A percentile compares a stretch with the other conserved stretches of the same genome.
Evolutionary conservation across 2,329 filamentous ascomycete species (phyloP).

Genomic region (Cephalotrichum gorgonifer): DNA sequence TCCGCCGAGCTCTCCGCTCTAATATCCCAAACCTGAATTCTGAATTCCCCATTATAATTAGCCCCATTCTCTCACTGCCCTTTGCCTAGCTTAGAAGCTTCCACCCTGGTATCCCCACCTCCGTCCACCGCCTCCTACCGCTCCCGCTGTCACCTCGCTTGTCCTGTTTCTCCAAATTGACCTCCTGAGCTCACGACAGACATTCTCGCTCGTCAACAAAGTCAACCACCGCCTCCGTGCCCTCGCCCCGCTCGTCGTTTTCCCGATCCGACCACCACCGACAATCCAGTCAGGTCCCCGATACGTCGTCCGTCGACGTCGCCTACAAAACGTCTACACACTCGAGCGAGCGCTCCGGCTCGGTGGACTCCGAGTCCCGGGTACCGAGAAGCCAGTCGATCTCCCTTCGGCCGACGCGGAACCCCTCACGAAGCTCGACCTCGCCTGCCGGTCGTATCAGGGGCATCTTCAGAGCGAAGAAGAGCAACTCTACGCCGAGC

Average conservation of each 20-base stretch:
- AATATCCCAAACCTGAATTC: no score
- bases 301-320: conserved; percentile 8
- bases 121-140: not conserved
- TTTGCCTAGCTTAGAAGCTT: not conserved
- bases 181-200: not conserved
- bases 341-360: conserved; percentile 18
- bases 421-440: conserved; percentile 44
- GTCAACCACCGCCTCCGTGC: not conserved
- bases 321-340: conserved; percentile 27
- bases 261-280: not conserved
- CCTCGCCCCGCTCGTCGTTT: not conserved
- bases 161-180: not conserved
- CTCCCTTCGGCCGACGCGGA: conserved; percentile 27
- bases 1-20: no score
- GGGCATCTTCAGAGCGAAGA: conserved; percentile 57
- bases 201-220: not conserved
- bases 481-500: conserved; percentile 16
- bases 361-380: conserved; percentile 20
- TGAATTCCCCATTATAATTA: no score
- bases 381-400: conserved; percentile 10
- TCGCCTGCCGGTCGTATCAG: conserved; percentile 64
- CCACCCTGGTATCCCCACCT: not conserved
- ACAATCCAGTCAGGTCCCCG: not conserved
- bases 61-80: no score
- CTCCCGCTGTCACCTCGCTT: no score